Evolutionary conservation across 176 grass and related monocot species (phyloP).

Genomic region (Oryza glumipatula): DNA sequence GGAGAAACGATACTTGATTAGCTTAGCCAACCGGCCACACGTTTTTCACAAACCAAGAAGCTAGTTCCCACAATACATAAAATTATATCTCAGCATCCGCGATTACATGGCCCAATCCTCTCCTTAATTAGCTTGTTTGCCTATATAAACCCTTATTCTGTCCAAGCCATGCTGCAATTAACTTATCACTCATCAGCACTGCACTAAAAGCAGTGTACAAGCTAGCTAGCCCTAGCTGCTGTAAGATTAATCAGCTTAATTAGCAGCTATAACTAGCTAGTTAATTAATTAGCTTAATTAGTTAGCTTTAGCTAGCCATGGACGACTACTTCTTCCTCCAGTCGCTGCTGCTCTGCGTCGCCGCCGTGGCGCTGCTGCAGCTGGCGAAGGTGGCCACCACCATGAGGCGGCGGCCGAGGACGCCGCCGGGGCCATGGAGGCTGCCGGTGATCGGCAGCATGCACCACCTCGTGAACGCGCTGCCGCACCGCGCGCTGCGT

Average conservation of each 20-base stretch:
- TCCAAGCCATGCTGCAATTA: not conserved
- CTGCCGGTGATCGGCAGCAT: constrained; percentile 19
- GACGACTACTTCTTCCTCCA: not conserved
- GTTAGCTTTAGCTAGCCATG: not conserved
- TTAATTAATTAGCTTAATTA: too few relatives aligned
- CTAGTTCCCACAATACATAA: too few relatives aligned
- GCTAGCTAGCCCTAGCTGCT: not conserved
- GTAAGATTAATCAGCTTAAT: too few relatives aligned
- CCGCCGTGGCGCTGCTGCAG: not conserved
- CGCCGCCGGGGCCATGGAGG: constrained; percentile 3
- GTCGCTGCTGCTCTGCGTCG: not conserved
- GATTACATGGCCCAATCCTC: too few relatives aligned
- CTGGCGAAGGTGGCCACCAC: not conserved
- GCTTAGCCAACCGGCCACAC: too few relatives aligned
- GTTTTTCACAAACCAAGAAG: too few relatives aligned
- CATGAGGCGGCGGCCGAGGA: not conserved
- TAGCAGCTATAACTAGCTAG: too few relatives aligned
- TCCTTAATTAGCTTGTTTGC: too few relatives aligned
- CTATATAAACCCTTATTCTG: too few relatives aligned
- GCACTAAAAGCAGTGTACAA: not conserved
- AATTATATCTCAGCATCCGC: too few relatives aligned
- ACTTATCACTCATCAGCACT: not conserved
- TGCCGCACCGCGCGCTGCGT: not conserved
- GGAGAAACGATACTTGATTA: too few relatives aligned
- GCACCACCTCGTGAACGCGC: constrained; percentile 13